Conservation (phyloP, 768 basidiomycete species). For the Dentipellis fragilis region DNA sequence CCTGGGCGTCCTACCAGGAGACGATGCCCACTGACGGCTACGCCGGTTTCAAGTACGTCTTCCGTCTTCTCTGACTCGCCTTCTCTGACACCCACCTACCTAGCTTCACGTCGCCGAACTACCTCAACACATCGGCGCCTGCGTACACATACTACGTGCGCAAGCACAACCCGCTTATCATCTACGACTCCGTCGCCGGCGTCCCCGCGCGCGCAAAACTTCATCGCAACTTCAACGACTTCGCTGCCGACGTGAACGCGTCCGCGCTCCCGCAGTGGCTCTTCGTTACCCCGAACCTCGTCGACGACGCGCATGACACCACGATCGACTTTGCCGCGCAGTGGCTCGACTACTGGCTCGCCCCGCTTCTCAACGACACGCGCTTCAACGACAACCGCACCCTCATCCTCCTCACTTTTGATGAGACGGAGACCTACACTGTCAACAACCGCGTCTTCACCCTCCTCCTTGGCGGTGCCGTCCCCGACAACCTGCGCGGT, state of each 20-base stretch:
- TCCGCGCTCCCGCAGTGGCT: conserved; percentile 46
- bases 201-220: conserved; percentile 30
- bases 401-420: conserved; percentile 52
- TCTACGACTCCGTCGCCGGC: conserved; percentile 40
- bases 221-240: conserved; percentile 54
- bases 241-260: conserved; percentile 42
- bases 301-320: conserved; percentile 55
- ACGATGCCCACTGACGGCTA: conserved; percentile 44
- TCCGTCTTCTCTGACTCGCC: not conserved
- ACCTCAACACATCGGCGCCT: conserved; percentile 23
- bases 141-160: conserved; percentile 43
- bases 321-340: conserved; percentile 33
- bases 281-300: conserved; percentile 52
- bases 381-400: conserved; percentile 46
- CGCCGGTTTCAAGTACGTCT: conserved; percentile 12
- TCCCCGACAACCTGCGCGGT: conserved; percentile 31
- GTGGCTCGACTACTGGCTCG: conserved; percentile 42
- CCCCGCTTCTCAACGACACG: conserved; percentile 37
- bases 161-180: conserved; percentile 45
- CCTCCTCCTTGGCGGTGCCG: conserved; percentile 33
- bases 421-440: conserved; percentile 37
- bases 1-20: conserved; percentile 57
- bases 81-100: not conserved
- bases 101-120: conserved; percentile 28
- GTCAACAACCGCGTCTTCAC: conserved; percentile 38